Evolutionary conservation across 2,329 filamentous ascomycete species (phyloP).

Genomic region (Colletotrichum sp.): DNA sequence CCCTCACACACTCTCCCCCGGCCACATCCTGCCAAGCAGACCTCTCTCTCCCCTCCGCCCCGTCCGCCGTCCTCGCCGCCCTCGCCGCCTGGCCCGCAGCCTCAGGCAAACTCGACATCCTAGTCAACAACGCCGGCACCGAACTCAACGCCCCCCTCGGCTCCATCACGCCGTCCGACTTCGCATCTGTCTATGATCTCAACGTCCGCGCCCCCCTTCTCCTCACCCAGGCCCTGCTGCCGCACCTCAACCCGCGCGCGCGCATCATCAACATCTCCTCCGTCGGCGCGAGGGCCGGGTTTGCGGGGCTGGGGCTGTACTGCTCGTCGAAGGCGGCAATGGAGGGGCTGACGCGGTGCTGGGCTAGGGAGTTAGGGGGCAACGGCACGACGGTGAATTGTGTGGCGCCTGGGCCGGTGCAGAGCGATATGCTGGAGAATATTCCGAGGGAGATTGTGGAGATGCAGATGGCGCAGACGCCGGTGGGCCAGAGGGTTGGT

Average conservation of each 20-base stretch:
- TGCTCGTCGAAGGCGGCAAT: conserved; percentile 63
- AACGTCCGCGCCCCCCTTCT: conserved; percentile 62
- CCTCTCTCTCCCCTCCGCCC: conserved; percentile 22
- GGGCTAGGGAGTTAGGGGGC: conserved; percentile 62
- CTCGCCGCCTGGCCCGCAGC: conserved; percentile 27
- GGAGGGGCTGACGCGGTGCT: conserved; percentile 63
- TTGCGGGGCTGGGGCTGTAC: conserved; percentile 54
- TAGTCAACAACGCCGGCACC: conserved; percentile 44
- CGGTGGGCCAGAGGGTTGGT: conserved; percentile 55
- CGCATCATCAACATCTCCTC: conserved; percentile 67
- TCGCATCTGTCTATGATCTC: conserved; percentile 58
- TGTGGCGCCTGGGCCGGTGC: conserved; percentile 63
- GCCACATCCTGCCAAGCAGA: conserved; percentile 26
- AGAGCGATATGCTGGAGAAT: conserved; percentile 61
- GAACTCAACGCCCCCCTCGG: conserved; percentile 38
- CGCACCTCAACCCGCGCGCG: conserved; percentile 49
- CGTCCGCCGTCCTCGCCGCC: conserved; percentile 36
- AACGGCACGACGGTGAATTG: conserved; percentile 66
- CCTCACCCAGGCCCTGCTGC: conserved; percentile 57
- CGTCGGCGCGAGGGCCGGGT: conserved; percentile 53
- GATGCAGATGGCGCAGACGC: conserved; percentile 54
- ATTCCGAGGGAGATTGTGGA: conserved; percentile 54
- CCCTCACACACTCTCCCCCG: not conserved
- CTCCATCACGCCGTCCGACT: conserved; percentile 54
- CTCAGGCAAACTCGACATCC: conserved; percentile 31